Conservation (phyloP, 2,329 filamentous ascomycete species). For the Fusarium nelsonii region DNA sequence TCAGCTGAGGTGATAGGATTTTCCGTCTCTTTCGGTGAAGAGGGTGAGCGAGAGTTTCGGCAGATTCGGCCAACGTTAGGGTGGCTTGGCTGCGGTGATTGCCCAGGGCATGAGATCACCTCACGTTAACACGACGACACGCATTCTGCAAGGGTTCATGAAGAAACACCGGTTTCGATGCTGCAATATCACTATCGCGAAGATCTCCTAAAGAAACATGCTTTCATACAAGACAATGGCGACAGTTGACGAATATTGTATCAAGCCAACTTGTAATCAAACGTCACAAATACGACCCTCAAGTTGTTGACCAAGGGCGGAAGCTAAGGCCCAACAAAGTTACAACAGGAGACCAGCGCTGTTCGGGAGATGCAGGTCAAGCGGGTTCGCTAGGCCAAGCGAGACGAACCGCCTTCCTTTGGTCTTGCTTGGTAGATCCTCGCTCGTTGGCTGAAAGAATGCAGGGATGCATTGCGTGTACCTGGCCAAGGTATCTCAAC, state of each 20-base stretch:
- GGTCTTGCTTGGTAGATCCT: conserved; percentile 23
- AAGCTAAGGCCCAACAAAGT: conserved; percentile 34
- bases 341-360: conserved; percentile 25
- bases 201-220: background rate
- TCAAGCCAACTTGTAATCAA: conserved; percentile 1
- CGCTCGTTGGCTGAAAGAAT: conserved; percentile 10
- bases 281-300: conserved; percentile 14
- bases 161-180: background rate
- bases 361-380: conserved; percentile 40
- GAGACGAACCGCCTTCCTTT: conserved; percentile 33
- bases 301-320: conserved; percentile 39
- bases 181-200: background rate
- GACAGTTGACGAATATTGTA: background rate
- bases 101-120: conserved; percentile 10
- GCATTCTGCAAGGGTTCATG: background rate
- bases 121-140: conserved; percentile 1
- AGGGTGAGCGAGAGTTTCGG: conserved; percentile 23
- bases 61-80: conserved; percentile 9
- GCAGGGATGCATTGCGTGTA: conserved; percentile 32
- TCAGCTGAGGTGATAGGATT: conserved; percentile 45
- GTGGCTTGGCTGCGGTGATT: conserved; percentile 24
- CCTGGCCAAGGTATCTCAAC: conserved; percentile 31
- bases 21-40: conserved; percentile 10
- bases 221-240: background rate
- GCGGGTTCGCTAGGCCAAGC: conserved; percentile 36